Evolutionary conservation across 1,284 basidiomycete species (phyloP).

Genomic region (Boletus coffeatus): DNA sequence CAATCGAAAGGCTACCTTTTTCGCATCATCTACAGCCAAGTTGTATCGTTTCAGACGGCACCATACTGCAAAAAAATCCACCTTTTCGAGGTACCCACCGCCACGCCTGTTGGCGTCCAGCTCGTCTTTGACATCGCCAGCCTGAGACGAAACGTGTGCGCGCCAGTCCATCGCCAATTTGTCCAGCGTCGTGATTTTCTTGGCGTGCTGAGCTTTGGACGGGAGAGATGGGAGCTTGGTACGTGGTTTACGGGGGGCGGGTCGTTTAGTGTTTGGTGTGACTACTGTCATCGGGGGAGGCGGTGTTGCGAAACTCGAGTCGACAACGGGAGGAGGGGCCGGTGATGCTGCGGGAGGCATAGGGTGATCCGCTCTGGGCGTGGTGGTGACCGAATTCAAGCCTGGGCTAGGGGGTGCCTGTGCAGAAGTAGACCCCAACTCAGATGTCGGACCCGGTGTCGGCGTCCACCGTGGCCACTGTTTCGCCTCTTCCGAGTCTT

Average conservation of each 20-base stretch:
- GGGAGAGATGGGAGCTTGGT: conserved; percentile 44
- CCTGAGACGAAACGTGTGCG: conserved; percentile 49
- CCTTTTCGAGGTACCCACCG: conserved; percentile 76
- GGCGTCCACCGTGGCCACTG: conserved; percentile 58
- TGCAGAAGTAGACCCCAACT: background rate
- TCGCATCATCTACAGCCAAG: no score
- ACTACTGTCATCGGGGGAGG: background rate
- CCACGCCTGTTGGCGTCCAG: conserved; percentile 66
- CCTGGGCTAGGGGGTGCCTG: background rate
- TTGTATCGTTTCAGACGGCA: no score
- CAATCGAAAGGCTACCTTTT: no score
- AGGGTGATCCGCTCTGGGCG: background rate
- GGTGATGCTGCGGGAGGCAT: background rate
- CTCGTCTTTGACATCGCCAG: conserved; percentile 51
- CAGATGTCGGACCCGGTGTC: conserved; percentile 16
- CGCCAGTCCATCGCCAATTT: conserved; percentile 83
- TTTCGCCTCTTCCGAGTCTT: conserved; percentile 66
- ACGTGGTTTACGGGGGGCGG: conserved; percentile 63
- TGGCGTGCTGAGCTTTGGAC: conserved; percentile 46
- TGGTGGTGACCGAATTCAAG: background rate
- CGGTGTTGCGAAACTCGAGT: conserved; percentile 13
- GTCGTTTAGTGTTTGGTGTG: conserved; percentile 34
- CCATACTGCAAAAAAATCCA: conserved; percentile 54
- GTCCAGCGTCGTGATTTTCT: conserved; percentile 74
- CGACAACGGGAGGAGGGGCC: conserved; percentile 7